phyloP scores from a whole-genome alignment of 1,139 yeast genomes.

The Yamadazyma conglobata region DNA sequence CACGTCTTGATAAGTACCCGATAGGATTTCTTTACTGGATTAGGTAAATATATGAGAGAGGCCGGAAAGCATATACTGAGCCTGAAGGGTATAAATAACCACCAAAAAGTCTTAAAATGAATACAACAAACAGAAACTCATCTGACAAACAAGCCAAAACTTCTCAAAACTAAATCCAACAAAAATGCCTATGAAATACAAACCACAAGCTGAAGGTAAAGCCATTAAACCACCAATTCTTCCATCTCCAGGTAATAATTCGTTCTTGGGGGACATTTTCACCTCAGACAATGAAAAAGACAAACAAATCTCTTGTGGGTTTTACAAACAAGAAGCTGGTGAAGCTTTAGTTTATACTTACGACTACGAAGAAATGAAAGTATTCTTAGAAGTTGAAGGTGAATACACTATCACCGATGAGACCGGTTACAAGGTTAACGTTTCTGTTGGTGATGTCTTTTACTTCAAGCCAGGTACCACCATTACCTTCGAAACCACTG shows the following conservation, averaged over 20 bases:
- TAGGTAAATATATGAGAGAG: constrained; percentile 11
- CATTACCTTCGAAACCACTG: constrained; percentile 63
- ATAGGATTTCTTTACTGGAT: constrained; percentile 10
- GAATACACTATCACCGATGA: constrained; percentile 60
- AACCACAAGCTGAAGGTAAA: constrained; percentile 52
- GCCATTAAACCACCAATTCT: constrained; percentile 55
- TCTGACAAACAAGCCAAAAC: too few relatives aligned
- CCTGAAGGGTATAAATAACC: too few relatives aligned
- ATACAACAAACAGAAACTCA: too few relatives aligned
- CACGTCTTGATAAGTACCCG: too few relatives aligned
- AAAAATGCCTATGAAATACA: constrained; percentile 58
- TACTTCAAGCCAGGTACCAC: constrained; percentile 66
- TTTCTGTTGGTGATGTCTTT: constrained; percentile 64
- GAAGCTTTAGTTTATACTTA: constrained; percentile 63
- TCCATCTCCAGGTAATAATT: constrained; percentile 57
- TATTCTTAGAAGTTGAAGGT: constrained; percentile 63
- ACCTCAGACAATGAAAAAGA: constrained; percentile 58
- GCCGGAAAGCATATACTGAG: too few relatives aligned
- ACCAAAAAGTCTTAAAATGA: too few relatives aligned
- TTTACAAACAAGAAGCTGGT: constrained; percentile 65
- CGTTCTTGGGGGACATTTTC: constrained; percentile 63
- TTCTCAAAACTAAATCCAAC: too few relatives aligned
- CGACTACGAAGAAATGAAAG: constrained; percentile 68
- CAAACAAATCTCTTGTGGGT: constrained; percentile 59
- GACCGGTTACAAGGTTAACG: constrained; percentile 55